Percentiles rank a stretch among this genome's conserved stretches.
phyloP scores from a whole-genome alignment of 331 rosid species.

The Quercus lobata region DNA sequence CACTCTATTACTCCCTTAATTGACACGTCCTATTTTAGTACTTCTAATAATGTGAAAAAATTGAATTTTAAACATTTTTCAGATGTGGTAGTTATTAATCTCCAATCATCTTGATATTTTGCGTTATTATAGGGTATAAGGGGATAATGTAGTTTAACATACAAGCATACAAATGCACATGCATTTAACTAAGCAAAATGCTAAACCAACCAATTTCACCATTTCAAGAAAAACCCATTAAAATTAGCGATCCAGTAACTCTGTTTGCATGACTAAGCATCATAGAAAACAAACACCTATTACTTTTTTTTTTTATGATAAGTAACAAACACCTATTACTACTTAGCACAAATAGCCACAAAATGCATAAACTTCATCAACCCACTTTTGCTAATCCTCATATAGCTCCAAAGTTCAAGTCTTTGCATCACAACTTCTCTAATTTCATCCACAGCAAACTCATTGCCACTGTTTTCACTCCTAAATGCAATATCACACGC shows the following conservation, averaged over 20 bases:
- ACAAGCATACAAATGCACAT: neutral
- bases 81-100: too few species aligned
- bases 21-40: too few species aligned
- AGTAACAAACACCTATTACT: too few species aligned
- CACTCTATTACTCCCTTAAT: too few species aligned
- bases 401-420: neutral
- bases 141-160: neutral
- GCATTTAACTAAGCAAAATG: neutral
- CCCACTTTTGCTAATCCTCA: neutral
- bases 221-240: neutral
- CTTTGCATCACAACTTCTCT: neutral
- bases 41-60: too few species aligned
- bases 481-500: neutral
- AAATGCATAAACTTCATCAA: neutral
- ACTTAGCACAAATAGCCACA: too few species aligned
- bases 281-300: neutral
- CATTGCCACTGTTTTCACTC: neutral
- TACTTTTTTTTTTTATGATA: too few species aligned
- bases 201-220: neutral
- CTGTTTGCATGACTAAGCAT: neutral
- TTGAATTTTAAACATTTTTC: too few species aligned
- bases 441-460: neutral
- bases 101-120: too few species aligned
- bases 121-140: too few species aligned
- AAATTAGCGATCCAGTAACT: neutral